Conservation (phyloP, 345 rosid species). For the Eucalyptus regnans region DNA sequence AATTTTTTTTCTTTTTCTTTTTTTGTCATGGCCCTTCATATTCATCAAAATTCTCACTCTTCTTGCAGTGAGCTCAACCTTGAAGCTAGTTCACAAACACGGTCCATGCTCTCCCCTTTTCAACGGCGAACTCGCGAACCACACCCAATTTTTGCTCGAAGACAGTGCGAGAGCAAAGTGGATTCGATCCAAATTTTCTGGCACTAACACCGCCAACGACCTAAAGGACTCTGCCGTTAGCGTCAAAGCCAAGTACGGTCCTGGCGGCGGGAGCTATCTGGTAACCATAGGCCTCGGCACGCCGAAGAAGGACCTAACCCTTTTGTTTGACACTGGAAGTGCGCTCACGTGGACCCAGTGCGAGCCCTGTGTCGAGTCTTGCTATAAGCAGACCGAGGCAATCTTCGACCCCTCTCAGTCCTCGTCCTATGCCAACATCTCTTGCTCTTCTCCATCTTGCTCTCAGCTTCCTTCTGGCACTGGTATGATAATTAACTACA, state of each 20-base stretch:
- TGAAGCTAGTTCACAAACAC: neutral
- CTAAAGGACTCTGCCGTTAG: neutral
- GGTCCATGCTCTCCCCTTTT: neutral
- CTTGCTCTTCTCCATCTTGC: neutral
- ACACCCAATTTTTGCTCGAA: neutral
- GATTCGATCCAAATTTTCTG: neutral
- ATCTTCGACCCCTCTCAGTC: constrained; percentile 11
- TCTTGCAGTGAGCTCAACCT: neutral
- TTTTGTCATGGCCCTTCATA: neutral
- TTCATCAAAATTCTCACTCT: neutral
- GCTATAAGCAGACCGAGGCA: neutral
- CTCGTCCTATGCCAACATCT: neutral
- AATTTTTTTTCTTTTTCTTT: neutral
- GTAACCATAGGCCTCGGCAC: constrained; percentile 5
- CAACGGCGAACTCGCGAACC: neutral
- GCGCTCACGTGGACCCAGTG: constrained; percentile 4
- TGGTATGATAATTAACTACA: neutral
- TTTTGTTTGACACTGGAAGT: constrained; percentile 14
- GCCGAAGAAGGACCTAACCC: neutral
- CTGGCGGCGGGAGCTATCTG: neutral
- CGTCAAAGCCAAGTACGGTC: neutral
- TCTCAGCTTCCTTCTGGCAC: neutral
- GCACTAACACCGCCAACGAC: too few relatives aligned
- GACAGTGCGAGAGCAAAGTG: neutral
- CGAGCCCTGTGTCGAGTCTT: neutral